Base-by-base conservation (phyloP, 1,284 basidiomycete species). In the Ceratobasidium sp. region DNA sequence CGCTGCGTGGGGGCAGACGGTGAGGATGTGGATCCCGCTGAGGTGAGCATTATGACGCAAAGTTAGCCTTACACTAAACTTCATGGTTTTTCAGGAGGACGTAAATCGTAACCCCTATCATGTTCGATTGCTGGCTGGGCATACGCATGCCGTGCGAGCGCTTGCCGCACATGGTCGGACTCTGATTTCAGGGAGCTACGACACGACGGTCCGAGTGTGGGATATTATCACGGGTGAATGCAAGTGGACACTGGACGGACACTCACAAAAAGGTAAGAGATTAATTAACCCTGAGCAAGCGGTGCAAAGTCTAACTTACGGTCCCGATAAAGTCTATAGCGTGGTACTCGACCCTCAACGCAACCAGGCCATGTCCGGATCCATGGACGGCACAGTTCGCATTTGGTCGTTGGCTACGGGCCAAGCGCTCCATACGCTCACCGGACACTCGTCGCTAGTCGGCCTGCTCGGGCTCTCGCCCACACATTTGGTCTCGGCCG, bases 341-440 rank as follows among this genome's bases (percentile, higher is more conserved):
- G 93, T 97, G 75, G 92, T 97, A 45, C 88, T 97, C 73, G 94
- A 98, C 83, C 87, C 91, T 74, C 85, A 87, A 60, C 92, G 96
- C 22, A 91, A 94, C 76, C 92, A 95, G 80, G 95, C 94, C 44
- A 95, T 93, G 77, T 98, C 96, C 0, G 96, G 60, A 19, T 97
- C 96, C 0, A 97, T 98, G 95, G 96, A 98, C 82, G 93, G 95
- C 72, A 96, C 95, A 1, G 96, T 98, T 78, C 93, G 94, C 69
- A 90, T 98, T 45, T 98, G 96, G 96, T 93, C 93, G 79, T 44
- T 63, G 41, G 87, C 87, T 54, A 94, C 88, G 0, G 96, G 96
- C 0, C 87, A 90, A 79, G 93, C 91, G 77, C 87, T 92, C 45
- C 90, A 94, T 79, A 91, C 91, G 0, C 86, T 98, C 19, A 89